Percentiles rank a stretch among this genome's conserved stretches.
Evolutionary conservation across 306 rosid genomes (phyloP).

Genomic region (Astragalus membranaceus): DNA sequence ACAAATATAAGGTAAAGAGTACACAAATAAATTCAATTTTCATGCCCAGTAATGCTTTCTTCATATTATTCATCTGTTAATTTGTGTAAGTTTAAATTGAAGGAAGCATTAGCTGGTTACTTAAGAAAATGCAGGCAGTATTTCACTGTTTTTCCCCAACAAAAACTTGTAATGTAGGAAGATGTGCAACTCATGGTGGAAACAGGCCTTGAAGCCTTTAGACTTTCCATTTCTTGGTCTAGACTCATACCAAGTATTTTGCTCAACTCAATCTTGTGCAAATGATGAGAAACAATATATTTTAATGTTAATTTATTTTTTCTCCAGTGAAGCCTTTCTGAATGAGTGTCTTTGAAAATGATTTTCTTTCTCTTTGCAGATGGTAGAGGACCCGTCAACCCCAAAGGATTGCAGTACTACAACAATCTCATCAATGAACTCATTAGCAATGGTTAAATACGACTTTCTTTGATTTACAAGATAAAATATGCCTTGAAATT

Average conservation of each 20-base stretch:
- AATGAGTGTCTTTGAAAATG: not conserved
- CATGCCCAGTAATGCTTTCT: not conserved
- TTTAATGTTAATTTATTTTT: not conserved
- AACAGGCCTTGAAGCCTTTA: constrained; percentile 57
- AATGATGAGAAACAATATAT: too few relatives aligned
- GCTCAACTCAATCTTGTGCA: not conserved
- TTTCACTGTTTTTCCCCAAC: not conserved
- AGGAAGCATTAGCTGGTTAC: not conserved
- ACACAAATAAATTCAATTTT: not conserved
- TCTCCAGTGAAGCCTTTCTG: not conserved
- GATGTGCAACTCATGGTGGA: constrained; percentile 70
- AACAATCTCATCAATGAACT: constrained; percentile 70
- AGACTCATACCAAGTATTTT: constrained; percentile 67
- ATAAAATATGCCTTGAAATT: not conserved
- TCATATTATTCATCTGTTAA: not conserved
- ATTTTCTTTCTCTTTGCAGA: constrained; percentile 15
- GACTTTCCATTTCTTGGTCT: constrained; percentile 87
- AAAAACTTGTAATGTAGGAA: constrained; percentile 39
- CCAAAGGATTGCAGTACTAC: constrained; percentile 63
- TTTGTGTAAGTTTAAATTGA: not conserved
- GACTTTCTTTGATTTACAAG: constrained; percentile 4
- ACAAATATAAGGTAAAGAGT: constrained; percentile 58
- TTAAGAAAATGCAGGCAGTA: not conserved
- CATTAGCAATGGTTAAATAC: constrained; percentile 32
- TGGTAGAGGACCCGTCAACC: constrained; percentile 70